Evolutionary conservation across 768 basidiomycete species (phyloP).

Genomic region (Collybia mongolica): DNA sequence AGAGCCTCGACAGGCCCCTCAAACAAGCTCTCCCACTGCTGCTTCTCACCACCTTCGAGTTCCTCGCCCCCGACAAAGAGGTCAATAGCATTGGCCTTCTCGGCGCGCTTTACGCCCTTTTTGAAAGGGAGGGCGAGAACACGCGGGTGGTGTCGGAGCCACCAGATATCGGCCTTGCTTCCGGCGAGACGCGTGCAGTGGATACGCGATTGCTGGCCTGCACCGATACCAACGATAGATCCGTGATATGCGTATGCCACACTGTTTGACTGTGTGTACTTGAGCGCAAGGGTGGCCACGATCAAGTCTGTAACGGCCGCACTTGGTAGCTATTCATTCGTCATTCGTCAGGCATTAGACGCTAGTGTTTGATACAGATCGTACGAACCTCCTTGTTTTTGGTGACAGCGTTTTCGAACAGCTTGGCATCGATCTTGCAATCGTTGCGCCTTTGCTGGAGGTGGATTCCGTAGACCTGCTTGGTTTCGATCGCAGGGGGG

Average conservation of each 20-base stretch:
- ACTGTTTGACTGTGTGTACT: constrained; percentile 99
- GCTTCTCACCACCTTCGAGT: constrained; percentile 85
- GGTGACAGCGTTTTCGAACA: constrained; percentile 89
- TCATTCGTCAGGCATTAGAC: constrained; percentile 6
- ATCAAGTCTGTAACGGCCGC: constrained; percentile 87
- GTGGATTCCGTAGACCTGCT: constrained; percentile 91
- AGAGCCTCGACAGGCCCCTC: constrained; percentile 68
- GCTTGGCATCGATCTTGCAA: constrained; percentile 73
- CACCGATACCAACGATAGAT: constrained; percentile 92
- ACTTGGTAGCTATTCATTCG: constrained; percentile 57
- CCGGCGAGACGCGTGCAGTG: constrained; percentile 99
- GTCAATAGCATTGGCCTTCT: constrained; percentile 98
- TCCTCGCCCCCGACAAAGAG: constrained; percentile 90
- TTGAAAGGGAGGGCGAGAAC: constrained; percentile 94
- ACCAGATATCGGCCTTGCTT: constrained; percentile 98
- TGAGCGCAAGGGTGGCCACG: constrained; percentile 93
- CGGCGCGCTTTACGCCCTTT: constrained; percentile 95
- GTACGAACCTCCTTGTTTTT: constrained; percentile 76
- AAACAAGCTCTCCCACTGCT: constrained; percentile 90
- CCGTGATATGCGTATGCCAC: constrained; percentile 94
- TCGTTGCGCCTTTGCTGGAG: constrained; percentile 92
- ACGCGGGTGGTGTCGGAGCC: constrained; percentile 95
- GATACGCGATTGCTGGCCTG: constrained; percentile 98
- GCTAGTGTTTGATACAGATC: neutral
- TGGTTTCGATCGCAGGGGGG: constrained; percentile 82